Conservation (phyloP, 345 rosid genomes). For the Noccaea bulbosa region DNA sequence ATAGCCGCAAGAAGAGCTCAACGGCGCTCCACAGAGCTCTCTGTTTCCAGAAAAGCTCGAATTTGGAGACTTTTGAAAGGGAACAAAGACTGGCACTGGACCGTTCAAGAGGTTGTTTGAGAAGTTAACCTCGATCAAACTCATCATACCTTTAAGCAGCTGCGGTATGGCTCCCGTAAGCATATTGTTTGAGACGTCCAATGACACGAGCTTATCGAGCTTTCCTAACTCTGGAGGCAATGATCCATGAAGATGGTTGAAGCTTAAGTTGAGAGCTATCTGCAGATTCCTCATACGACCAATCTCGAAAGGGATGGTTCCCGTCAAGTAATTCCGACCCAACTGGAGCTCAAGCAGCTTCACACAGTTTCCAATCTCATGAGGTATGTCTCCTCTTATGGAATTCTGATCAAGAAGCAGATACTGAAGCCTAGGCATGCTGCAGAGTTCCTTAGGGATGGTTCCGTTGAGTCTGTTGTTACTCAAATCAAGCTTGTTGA, state of each 20-base stretch:
- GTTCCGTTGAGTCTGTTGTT: conserved; percentile 81
- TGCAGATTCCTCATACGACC: conserved; percentile 71
- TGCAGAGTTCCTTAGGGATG: conserved; percentile 66
- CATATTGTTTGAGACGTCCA: conserved; percentile 86
- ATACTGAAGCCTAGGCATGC: conserved; percentile 67
- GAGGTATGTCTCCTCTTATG: conserved; percentile 79
- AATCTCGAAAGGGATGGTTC: conserved; percentile 74
- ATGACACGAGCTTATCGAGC: conserved; percentile 79
- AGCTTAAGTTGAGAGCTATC: conserved; percentile 78
- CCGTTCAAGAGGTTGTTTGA: conserved; percentile 82
- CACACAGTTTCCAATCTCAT: conserved; percentile 70
- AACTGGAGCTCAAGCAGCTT: conserved; percentile 62
- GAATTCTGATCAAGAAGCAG: conserved; percentile 71
- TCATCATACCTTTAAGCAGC: conserved; percentile 77
- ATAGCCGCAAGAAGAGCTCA: conserved; percentile 61
- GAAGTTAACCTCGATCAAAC: conserved; percentile 91
- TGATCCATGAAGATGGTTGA: conserved; percentile 81
- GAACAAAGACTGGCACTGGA: conserved; percentile 66
- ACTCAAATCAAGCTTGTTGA: conserved; percentile 84
- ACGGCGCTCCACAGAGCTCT: conserved; percentile 89
- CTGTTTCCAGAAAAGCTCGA: conserved; percentile 80
- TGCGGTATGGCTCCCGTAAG: conserved; percentile 78
- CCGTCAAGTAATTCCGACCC: conserved; percentile 79
- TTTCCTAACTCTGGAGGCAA: conserved; percentile 80
- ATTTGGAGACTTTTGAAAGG: conserved; percentile 84